Percentiles rank a stretch among this genome's conserved stretches.
phyloP scores from a whole-genome alignment of 164 flowering plant species.

The Taxillus chinensis region DNA sequence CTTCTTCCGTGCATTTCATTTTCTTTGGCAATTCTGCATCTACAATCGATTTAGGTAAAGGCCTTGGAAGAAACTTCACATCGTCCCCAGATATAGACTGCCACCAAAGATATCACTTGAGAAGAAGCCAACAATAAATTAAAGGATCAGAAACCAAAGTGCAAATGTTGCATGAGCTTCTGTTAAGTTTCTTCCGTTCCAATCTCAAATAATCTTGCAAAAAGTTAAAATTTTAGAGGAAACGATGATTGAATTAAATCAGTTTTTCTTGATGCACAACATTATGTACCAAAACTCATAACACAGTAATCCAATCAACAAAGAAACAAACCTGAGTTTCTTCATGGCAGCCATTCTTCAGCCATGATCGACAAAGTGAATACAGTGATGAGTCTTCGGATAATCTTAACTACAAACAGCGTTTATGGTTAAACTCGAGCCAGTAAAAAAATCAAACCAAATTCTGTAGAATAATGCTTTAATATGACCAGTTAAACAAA shows the following conservation, averaged over 20 bases:
- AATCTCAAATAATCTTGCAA: neutral
- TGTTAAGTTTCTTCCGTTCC: neutral
- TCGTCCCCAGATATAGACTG: conserved; percentile 44
- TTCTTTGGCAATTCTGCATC: conserved; percentile 17
- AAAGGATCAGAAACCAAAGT: neutral
- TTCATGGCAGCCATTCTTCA: conserved; percentile 64
- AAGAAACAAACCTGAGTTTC: conserved; percentile 52
- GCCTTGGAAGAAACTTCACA: conserved; percentile 56
- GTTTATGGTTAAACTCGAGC: neutral
- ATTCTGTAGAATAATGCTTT: neutral
- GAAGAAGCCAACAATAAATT: neutral
- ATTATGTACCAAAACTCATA: neutral
- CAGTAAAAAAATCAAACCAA: neutral
- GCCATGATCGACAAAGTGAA: conserved; percentile 86
- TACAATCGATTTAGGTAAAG: conserved; percentile 34
- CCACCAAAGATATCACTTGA: conserved; percentile 6
- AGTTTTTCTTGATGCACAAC: neutral
- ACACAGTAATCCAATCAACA: neutral
- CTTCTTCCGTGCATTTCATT: conserved; percentile 33
- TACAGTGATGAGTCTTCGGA: conserved; percentile 66
- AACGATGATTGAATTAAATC: neutral
- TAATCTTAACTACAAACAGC: conserved; percentile 48
- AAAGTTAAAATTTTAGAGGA: neutral
- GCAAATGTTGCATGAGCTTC: neutral
- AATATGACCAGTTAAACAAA: too few species aligned